Base-by-base conservation (phyloP, 169 alveolate species). In the Eimeria falciformis region DNA sequence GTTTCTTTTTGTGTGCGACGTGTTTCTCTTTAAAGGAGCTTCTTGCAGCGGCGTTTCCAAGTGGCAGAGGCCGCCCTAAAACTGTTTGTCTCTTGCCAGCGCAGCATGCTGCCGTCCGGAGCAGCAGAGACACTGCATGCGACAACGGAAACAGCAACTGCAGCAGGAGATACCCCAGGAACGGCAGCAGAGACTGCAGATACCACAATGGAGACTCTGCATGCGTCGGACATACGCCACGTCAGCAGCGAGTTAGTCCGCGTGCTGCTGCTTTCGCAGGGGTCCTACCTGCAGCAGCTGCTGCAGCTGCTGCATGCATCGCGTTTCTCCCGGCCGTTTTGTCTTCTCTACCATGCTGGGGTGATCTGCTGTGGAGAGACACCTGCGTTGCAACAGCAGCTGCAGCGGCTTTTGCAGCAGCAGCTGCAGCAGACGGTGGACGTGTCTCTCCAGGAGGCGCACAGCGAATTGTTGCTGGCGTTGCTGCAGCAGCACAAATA, bases 181-280 rank as follows among this genome's bases (percentile, higher is more conserved):
- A 14, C 37, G 12, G 62, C 62, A 11, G 29, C 73, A 2, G 37
- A 62, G 37, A 3, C 73, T 62, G 73, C 46, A 46, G 21, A 25
- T 4, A 46, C 27, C 45, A 68, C 45, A 6, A 68, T 65, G 18
- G 23, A n/a, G 43, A 77, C 86, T 21, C 33, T 77, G 43, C 86
- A 77, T 0, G 86, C 69, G 25, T 47, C 86, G 47, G 86, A 77
- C 21, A 77, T 77, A 25, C 86, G 86, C 68, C 86, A 77, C 23
- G 86, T 77, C 45, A 77, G 86, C 86, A 77, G 86, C 50, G 86
- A 77, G 69, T 23, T 77, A 68, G 69, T 77, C 69, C 86, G 86
- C 29, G 27, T 77, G 69, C 68, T 77, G 69, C 69, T 77, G 27
- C 86, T 46, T 40, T 1, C 86, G 5, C 86, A 77, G 47, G 86